Conservation (phyloP, 345 rosid species). For the Capsella bursapastoris region DNA sequence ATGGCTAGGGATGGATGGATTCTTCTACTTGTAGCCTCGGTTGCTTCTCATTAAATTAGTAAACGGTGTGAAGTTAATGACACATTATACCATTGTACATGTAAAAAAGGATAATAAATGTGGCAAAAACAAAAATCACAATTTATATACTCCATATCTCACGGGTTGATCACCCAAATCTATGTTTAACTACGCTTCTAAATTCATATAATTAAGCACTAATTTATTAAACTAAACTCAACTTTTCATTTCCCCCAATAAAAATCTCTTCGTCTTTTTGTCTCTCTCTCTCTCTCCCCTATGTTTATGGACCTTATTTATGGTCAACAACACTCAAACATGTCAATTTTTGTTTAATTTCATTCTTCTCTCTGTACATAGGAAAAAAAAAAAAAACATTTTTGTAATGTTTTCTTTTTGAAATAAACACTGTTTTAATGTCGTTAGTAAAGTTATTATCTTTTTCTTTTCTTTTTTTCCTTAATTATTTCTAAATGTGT, state of each 20-base stretch:
- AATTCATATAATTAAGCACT: slow-evolving; percentile 18
- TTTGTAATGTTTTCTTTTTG: slow-evolving; percentile 2
- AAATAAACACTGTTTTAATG: slow-evolving; percentile 33
- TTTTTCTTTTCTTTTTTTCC: not conserved
- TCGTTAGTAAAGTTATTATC: slow-evolving; percentile 21
- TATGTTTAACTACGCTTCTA: slow-evolving; percentile 26
- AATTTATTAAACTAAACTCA: slow-evolving; percentile 5
- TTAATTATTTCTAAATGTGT: slow-evolving; percentile 24
- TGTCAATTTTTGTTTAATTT: slow-evolving; percentile 8
- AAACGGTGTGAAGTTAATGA: slow-evolving; percentile 31
- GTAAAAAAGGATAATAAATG: slow-evolving; percentile 28
- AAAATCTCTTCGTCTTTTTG: not conserved
- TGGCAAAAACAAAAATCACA: slow-evolving; percentile 8
- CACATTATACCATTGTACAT: slow-evolving; percentile 10
- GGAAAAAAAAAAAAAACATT: not conserved
- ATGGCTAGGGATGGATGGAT: slow-evolving; percentile 23
- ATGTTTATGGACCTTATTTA: slow-evolving; percentile 6
- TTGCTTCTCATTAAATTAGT: slow-evolving; percentile 36
- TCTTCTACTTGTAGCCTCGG: slow-evolving; percentile 25
- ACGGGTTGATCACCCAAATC: slow-evolving; percentile 34
- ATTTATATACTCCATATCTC: slow-evolving; percentile 29
- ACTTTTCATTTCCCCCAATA: not conserved
- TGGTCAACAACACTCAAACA: slow-evolving; percentile 13
- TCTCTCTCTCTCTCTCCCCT: slow-evolving; percentile 21
- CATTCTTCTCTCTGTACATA: slow-evolving; percentile 13